A percentile compares a stretch with the other conserved stretches of the same genome.
Evolutionary conservation across 192 early-diverging fungal genomes (phyloP).

Genomic region (Linderina pennispora): DNA sequence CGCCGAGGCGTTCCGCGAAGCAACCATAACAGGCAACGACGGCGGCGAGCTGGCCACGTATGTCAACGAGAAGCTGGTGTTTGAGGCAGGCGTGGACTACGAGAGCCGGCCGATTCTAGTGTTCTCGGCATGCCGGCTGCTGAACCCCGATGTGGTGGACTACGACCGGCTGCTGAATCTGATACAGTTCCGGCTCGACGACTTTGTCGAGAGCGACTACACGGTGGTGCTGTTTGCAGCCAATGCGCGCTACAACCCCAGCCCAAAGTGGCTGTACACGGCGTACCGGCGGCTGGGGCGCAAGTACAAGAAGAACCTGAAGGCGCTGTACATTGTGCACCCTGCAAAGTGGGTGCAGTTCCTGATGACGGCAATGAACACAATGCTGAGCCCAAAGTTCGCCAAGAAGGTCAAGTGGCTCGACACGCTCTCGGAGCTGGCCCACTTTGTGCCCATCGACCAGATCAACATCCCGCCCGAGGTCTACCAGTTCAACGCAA

Average conservation of each 20-base stretch:
- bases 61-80: constrained; percentile 45
- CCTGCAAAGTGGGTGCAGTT: constrained; percentile 78
- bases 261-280: constrained; percentile 76
- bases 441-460: constrained; percentile 57
- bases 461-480: constrained; percentile 70
- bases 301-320: constrained; percentile 95
- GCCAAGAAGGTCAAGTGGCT: constrained; percentile 78
- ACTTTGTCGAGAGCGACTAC: constrained; percentile 89
- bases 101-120: constrained; percentile 78
- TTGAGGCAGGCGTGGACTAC: constrained; percentile 67
- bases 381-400: constrained; percentile 91
- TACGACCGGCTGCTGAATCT: constrained; percentile 76
- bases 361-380: constrained; percentile 78
- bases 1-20: constrained; percentile 45
- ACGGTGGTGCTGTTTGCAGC: constrained; percentile 82
- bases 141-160: constrained; percentile 73
- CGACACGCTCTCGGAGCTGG: constrained; percentile 63
- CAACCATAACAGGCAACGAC: constrained; percentile 46
- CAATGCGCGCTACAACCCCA: constrained; percentile 70
- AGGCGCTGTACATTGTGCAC: constrained; percentile 87
- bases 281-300: constrained; percentile 77
- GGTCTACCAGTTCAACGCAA: constrained; percentile 44
- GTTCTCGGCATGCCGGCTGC: constrained; percentile 78
- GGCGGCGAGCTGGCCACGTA: constrained; percentile 47
- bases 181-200: constrained; percentile 59